Evolutionary conservation across 2,329 filamentous ascomycete genomes (phyloP), one percentile per base, ranked within the genome.

Genomic region (Drechslerella coelobrocha): DNA sequence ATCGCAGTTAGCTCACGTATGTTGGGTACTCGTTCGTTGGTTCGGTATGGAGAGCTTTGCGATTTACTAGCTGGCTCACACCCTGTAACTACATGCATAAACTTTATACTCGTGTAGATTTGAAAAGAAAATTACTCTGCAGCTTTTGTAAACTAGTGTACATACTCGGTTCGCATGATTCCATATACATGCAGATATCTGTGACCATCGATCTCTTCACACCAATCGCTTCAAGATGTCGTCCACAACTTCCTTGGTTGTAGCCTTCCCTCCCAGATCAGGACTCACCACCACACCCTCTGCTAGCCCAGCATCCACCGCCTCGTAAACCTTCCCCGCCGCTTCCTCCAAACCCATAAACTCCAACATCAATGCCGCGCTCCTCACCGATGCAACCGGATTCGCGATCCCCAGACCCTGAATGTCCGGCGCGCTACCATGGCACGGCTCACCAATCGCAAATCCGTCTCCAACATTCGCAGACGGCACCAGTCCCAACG

Each of bases 361-460:
- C 83, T 97, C 93, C 74, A 99, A 84, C 94, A 99, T 97, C 73
- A 97, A 84, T 31, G 90, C 94, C 14, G 92, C 89, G 80, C 90
- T 94, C 78, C 94, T 84, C 74, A 99, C 85, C 8, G 94, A 97
- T 34, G 94, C 94, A 77, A 99, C 95, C 23, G 94, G 94, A 82
- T 99, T 99, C 75, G 94, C 92, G 78, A 99, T 93, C 74, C 88
- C 87, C 83, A 89, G 84, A 75, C 94, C 94, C 85, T 92, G 88
- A 74, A 99, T 99, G 78, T 99, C 94, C 4, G 94, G 94, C 27
- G 94, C 94, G 76, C 89, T 92, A 51, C 94, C 94, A 80, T 99
- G 94, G 83, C 94, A 97, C 59, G 94, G 94, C 86, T 99, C 94
- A 74, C 94, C 94, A 77, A 99, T 97, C 75, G 91, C 94, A 78